phyloP scores from a whole-genome alignment of 495 filamentous ascomycete genomes.

The Aspergillus avenaceus region DNA sequence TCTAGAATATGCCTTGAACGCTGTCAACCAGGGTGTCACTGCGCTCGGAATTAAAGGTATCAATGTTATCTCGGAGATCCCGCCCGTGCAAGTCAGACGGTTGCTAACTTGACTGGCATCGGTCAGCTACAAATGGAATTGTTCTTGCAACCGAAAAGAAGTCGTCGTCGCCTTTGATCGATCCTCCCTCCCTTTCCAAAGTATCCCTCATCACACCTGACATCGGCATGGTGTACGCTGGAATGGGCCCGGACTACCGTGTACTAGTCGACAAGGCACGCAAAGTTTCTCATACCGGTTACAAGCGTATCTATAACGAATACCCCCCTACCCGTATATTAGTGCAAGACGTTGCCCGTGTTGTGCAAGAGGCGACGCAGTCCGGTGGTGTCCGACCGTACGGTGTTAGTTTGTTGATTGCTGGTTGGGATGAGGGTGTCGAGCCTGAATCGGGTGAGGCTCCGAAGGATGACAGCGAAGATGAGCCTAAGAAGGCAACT shows the following conservation, averaged over 20 bases:
- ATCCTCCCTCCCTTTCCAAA: constrained; percentile 91
- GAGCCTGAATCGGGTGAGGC: constrained; percentile 66
- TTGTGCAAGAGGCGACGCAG: constrained; percentile 99
- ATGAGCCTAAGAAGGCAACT: constrained; percentile 60
- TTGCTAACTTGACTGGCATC: constrained; percentile 5
- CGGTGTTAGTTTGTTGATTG: constrained; percentile 90
- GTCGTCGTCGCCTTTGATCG: constrained; percentile 92
- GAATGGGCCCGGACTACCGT: constrained; percentile 98
- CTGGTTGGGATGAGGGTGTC: constrained; percentile 96
- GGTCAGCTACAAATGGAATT: constrained; percentile 90
- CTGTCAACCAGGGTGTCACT: constrained; percentile 98
- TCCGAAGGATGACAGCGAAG: constrained; percentile 46
- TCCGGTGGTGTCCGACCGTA: constrained; percentile 97
- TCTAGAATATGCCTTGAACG: constrained; percentile 96
- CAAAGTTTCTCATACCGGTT: constrained; percentile 97
- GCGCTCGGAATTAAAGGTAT: constrained; percentile 96
- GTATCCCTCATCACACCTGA: constrained; percentile 96
- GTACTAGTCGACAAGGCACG: constrained; percentile 96
- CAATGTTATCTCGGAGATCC: background rate
- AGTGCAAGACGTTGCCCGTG: constrained; percentile 95
- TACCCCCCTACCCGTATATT: constrained; percentile 98
- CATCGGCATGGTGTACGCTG: constrained; percentile 99
- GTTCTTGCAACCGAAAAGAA: constrained; percentile 99
- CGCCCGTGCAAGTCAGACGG: constrained; percentile 1
- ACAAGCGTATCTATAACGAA: constrained; percentile 99